Conservation (phyloP, 495 filamentous ascomycete genomes). For the Achaetomiella virescens region DNA sequence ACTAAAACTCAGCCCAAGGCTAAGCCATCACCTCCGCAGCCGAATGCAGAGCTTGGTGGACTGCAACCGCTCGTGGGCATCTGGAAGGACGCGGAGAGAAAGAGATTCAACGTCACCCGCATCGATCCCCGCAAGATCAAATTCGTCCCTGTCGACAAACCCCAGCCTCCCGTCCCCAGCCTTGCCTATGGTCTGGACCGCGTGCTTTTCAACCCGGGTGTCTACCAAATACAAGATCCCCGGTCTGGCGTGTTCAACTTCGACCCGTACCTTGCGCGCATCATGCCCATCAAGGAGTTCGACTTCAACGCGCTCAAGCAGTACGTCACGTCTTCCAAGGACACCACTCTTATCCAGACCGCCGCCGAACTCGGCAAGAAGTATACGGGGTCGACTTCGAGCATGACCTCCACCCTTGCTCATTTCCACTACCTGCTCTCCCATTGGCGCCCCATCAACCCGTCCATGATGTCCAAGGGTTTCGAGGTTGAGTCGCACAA, state of each 20-base stretch:
- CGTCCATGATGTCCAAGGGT: constrained; percentile 53
- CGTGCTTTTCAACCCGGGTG: constrained; percentile 91
- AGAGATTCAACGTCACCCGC: constrained; percentile 13
- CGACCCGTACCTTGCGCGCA: constrained; percentile 82
- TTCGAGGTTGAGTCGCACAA: constrained; percentile 54
- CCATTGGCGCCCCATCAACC: constrained; percentile 66
- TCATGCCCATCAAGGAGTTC: constrained; percentile 89
- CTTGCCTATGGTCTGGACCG: constrained; percentile 78
- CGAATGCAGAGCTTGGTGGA: too few species aligned
- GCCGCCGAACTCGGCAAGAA: constrained; percentile 64
- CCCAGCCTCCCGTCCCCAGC: constrained; percentile 56
- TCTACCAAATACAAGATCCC: constrained; percentile 86
- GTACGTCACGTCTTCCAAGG: constrained; percentile 86
- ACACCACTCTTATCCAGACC: constrained; percentile 58
- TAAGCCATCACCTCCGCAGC: too few species aligned
- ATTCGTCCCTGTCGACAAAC: constrained; percentile 42
- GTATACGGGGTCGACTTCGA: constrained; percentile 92
- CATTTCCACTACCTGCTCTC: constrained; percentile 95
- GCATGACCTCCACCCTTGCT: constrained; percentile 79
- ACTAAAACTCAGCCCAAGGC: too few species aligned
- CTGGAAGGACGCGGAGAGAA: constrained; percentile 12
- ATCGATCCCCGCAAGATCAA: constrained; percentile 26
- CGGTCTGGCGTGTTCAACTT: constrained; percentile 89
- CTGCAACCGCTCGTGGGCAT: background rate
- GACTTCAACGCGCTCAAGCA: constrained; percentile 78